Base-by-base conservation (phyloP, 257 asterid genomes). In the Agastache rugosa region DNA sequence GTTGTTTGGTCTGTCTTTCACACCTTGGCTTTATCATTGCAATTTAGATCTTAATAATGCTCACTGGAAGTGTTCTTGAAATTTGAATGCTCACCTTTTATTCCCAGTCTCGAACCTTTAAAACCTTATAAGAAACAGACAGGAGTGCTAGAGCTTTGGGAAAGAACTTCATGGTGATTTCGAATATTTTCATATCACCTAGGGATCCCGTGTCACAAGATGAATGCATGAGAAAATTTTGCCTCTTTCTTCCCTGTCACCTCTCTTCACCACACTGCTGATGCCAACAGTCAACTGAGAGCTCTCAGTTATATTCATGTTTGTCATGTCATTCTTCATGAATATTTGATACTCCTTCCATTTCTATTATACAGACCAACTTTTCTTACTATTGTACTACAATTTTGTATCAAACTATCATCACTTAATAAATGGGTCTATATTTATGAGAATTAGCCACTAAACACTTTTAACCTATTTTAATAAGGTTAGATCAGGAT, bases 1-100 rank as follows among this genome's bases (percentile, higher is more conserved):
- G 50, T 34, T 7, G 25, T 65, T 42, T 71, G n/a, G 12, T 70
- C 35, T 75, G n/a, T 45, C 63, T 47, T 65, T 71, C 51, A 23
- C 6, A 17, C 71, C 42, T 50, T 56, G 63, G 55, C 76, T 50
- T 67, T 25, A 19, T 63, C 4, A 50, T 56, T 61, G 29, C 14
- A 58, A 39, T 25, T 16, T 50, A 5, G 27, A 60, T 67, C 31
- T 51, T 59, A 29, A n/a, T 29, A 48, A 50, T 58, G 44, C 8
- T 42, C 31, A 22, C 35, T 45, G 27, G 20, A 42, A 15, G 23
- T 8, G 20, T 14, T 12, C 68, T 20, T 71, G 34, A 22, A 56
- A 20, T 7, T 65, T 25, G 22, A 50, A n/a, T 27, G 42, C 48
- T 37, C 39, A 27, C 69, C 67, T 45, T 25, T 31, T 50, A 37